Evolutionary conservation across 257 asterid species (phyloP), one percentile per base, ranked within the genome.

Genomic region (Salvia hispanica): DNA sequence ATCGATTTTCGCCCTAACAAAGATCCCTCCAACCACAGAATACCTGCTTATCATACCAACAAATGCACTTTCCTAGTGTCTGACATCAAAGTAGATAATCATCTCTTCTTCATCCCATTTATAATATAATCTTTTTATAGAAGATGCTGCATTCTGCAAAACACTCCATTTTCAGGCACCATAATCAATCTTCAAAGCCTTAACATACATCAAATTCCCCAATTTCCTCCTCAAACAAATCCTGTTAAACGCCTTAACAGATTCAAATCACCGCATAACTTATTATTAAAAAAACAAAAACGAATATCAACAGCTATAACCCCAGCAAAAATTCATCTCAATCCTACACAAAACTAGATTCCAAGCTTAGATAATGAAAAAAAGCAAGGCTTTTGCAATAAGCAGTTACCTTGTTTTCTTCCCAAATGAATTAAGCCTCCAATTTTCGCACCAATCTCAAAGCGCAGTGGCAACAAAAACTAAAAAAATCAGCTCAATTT

Each of bases 261-360:
- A 36, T 14, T 55, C 64, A 60, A 72, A 65, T 62, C 69, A 67
- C 58, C 43, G 45, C 37, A 43, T 39, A 68, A 39, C 36, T 31
- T 15, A 18, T 39, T 39, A 39, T 37, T 37, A 4, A 4, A 63
- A 39, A 71, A 21, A 34, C 14, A 54, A 5, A 65, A 72, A 64
- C 48, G 33, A 40, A 68, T 25, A 25, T 25, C 31, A 25, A 25
- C 31, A 25, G 3, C 31, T 25, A 25, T 25, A 25, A 25, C 60
- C 62, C 63, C 65, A 70, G 60, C 13, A 59, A 58, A 66, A 55
- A 48, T 12, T 70, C 64, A 63, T 25, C 39, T 37, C 66, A 18
- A n/a, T n/a, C 53, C 56, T 13, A 33, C 54, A 77, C 31, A 71
- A 76, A 36, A 61, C 79, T 79, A 84, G 84, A 87, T 82, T 81